These are phyloP conservation scores for Lavandula angustifolia DNA, from an alignment of 257 asterid species.

Conservation along the genomic window DNA sequence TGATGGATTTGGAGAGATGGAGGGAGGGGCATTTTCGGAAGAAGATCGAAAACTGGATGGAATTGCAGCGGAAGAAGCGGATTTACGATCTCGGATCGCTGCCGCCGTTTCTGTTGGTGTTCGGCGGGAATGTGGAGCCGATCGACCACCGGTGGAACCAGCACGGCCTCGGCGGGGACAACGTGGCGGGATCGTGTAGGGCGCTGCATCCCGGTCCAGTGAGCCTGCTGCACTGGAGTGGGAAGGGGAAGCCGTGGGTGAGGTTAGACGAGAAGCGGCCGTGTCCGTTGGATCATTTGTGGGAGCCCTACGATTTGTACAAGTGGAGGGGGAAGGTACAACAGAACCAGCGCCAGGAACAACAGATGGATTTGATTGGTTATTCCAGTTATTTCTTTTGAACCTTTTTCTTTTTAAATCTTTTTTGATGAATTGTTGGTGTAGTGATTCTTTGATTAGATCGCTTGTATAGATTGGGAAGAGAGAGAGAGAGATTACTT, in stretches of 20 bases:
- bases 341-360: slow-evolving; percentile 28
- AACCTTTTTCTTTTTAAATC: not conserved
- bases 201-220: slow-evolving; percentile 81
- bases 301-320: slow-evolving; percentile 75
- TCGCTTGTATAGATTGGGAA: slow-evolving; percentile 52
- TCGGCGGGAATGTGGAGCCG: slow-evolving; percentile 44
- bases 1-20: slow-evolving; percentile 67
- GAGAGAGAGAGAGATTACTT: not conserved
- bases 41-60: slow-evolving; percentile 79
- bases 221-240: slow-evolving; percentile 59
- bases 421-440: not conserved
- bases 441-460: slow-evolving; percentile 34
- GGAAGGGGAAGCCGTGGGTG: slow-evolving; percentile 83
- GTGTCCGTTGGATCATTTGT: slow-evolving; percentile 77
- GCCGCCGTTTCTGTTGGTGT: slow-evolving; percentile 43
- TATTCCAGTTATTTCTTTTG: slow-evolving; percentile 48
- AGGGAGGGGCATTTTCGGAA: slow-evolving; percentile 62
- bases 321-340: slow-evolving; percentile 40
- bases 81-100: slow-evolving; percentile 46
- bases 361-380: slow-evolving; percentile 30
- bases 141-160: slow-evolving; percentile 45
- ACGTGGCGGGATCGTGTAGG: slow-evolving; percentile 75
- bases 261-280: slow-evolving; percentile 67
- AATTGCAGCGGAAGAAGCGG: slow-evolving; percentile 60
- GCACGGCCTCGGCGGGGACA: slow-evolving; percentile 83